Percentiles rank a stretch among this genome's conserved stretches.
phyloP scores from a whole-genome alignment of 495 filamentous ascomycete genomes.

The Penicillium ochrochloron region DNA sequence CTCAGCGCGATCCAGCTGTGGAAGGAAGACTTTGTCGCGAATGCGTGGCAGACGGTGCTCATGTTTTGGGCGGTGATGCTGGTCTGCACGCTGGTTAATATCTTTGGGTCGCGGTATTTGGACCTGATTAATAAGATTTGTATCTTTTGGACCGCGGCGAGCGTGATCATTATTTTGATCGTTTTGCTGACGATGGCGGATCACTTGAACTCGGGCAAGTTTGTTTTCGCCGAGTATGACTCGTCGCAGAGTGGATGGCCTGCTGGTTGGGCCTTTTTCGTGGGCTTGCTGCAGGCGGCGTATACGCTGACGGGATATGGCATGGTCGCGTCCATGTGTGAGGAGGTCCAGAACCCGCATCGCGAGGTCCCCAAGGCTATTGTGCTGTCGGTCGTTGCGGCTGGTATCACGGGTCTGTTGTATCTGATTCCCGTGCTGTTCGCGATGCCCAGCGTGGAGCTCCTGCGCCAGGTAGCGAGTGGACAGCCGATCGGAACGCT shows the following conservation, averaged over 20 bases:
- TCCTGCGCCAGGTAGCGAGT: constrained; percentile 61
- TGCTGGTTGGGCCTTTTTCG: constrained; percentile 64
- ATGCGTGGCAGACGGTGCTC: constrained; percentile 64
- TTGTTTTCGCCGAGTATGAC: constrained; percentile 68
- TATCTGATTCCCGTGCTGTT: constrained; percentile 72
- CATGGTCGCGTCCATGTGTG: constrained; percentile 62
- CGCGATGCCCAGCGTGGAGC: constrained; percentile 60
- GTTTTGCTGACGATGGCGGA: constrained; percentile 63
- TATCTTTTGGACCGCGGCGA: constrained; percentile 67
- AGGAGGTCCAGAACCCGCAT: constrained; percentile 72
- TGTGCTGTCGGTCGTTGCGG: constrained; percentile 71
- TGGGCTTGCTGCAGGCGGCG: constrained; percentile 65
- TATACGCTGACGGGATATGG: constrained; percentile 65
- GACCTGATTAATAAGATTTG: constrained; percentile 71
- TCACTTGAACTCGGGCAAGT: constrained; percentile 52
- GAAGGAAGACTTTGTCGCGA: constrained; percentile 64
- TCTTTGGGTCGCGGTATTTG: constrained; percentile 60
- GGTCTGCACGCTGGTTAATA: constrained; percentile 60
- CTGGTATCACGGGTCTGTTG: constrained; percentile 67
- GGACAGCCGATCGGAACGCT: constrained; percentile 51
- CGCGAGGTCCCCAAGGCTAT: constrained; percentile 73
- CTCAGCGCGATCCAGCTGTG: constrained; percentile 64
- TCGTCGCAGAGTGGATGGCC: constrained; percentile 62
- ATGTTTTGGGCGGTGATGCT: constrained; percentile 69
- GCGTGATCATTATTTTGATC: constrained; percentile 64